Evolutionary conservation across 108 stramenopile species (phyloP).

Genomic region (Skeletonema menzelii): DNA sequence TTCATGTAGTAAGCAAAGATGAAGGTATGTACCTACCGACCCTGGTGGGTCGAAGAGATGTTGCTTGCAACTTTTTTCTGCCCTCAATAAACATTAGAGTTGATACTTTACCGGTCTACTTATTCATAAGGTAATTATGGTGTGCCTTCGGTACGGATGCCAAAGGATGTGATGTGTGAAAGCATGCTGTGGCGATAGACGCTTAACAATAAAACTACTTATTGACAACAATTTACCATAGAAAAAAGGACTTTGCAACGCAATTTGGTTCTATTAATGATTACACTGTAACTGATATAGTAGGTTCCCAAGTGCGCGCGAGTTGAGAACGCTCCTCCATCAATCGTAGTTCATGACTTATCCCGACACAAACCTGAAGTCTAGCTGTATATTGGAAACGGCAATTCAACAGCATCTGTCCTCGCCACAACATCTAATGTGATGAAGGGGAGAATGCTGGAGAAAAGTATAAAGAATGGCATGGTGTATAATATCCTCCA

Average conservation of each 20-base stretch:
- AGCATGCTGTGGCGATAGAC: too few species aligned
- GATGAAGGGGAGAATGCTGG: not conserved
- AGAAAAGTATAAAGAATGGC: not conserved
- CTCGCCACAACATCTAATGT: not conserved
- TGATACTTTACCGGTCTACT: too few species aligned
- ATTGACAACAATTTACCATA: not conserved
- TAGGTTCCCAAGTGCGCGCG: constrained; percentile 31
- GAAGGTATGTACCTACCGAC: too few species aligned
- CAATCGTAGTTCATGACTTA: not conserved
- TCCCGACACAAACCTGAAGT: constrained; percentile 6
- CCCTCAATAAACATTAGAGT: too few species aligned
- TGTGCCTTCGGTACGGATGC: too few species aligned
- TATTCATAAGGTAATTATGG: too few species aligned
- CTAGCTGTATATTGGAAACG: not conserved
- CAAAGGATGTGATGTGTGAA: too few species aligned
- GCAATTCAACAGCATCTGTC: constrained; percentile 1
- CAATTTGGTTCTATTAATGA: constrained; percentile 30
- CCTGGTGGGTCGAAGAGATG: too few species aligned
- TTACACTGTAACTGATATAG: constrained; percentile 19
- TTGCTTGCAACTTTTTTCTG: too few species aligned
- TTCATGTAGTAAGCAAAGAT: too few species aligned
- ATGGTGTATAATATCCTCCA: not conserved
- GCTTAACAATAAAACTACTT: too few species aligned
- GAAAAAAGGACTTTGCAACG: constrained; percentile 8
- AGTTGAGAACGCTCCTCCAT: constrained; percentile 14